Base-by-base conservation (phyloP, 2,329 filamentous ascomycete genomes). In the Cordyceps pruinosa region DNA sequence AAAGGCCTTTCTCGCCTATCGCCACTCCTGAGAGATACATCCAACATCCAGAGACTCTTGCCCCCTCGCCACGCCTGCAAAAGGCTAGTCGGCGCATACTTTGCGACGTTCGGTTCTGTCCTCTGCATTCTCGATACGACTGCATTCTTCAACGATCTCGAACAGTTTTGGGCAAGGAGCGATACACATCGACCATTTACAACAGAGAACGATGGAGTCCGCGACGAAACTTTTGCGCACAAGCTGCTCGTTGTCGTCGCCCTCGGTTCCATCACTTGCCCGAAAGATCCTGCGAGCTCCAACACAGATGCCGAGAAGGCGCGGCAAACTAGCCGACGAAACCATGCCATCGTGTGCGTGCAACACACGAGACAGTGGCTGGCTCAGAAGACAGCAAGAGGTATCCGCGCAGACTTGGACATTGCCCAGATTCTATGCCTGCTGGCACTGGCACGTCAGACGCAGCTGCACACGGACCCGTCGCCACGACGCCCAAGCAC, bases 161-260 rank as follows among this genome's bases (percentile, higher is more conserved):
- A 69, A 1, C 62, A 60, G 9, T 75, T 74, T 62, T 77, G 74
- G 73, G 61, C 66, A 13, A 66, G 57, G 59, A 1, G 61, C 3
- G 26, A 21, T 5, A n/a, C 8, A 2, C n/a, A 25, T 2, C n/a
- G 8, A 21, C 9, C n/a, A 4, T 19, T n/a, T 17, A 59, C 10
- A 42, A 42, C 59, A 0, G 57, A 66, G 2, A 35, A 42, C 25
- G 69, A n/a, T 8, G 35, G 15, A n/a, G 12, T 8, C 35, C 35
- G 4, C 35, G 8, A n/a, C 4, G 66, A 63, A 8, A 66, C 64
- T 0, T 82, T 83, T 55, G 60, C 81, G 7, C 72, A 81, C 26
- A 79, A 79, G 58, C 58, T 83, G 13, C 81, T 82, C 61, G 68
- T 84, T 3, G 72, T 81, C 0, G 65, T 83, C 17, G 79, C 81